Conservation (phyloP, 2,329 filamentous ascomycete genomes). For the Diaporthe sp. region DNA sequence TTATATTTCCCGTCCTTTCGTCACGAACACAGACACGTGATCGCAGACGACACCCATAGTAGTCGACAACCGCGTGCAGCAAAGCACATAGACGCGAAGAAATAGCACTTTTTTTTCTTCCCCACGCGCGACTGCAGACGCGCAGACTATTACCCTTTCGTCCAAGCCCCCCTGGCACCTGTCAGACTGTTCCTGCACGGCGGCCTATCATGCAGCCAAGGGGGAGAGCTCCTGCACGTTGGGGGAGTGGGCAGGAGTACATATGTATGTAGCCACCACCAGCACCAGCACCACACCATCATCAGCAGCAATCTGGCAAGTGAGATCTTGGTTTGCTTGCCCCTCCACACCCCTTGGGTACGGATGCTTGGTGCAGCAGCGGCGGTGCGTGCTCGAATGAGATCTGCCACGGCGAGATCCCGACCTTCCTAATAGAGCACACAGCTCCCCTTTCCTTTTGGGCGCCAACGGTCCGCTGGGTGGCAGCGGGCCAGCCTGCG, state of each 20-base stretch:
- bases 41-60: too few species aligned
- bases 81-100: background rate
- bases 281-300: background rate
- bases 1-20: too few species aligned
- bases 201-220: conserved; percentile 27
- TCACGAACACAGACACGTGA: background rate
- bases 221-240: background rate
- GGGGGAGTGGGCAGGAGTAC: background rate
- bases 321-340: conserved; percentile 19
- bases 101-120: background rate
- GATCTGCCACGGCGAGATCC: conserved; percentile 17
- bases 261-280: background rate
- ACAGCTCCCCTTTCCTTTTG: conserved; percentile 6
- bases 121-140: background rate
- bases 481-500: background rate
- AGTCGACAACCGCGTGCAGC: background rate
- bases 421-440: conserved; percentile 17
- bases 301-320: background rate
- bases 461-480: background rate
- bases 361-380: conserved; percentile 1
- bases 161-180: background rate
- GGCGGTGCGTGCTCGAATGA: background rate
- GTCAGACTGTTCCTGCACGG: conserved; percentile 17
- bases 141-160: conserved; percentile 6
- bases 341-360: conserved; percentile 6